Base-by-base conservation (phyloP, 2,329 filamentous ascomycete genomes). In the Alternaria postmessia region DNA sequence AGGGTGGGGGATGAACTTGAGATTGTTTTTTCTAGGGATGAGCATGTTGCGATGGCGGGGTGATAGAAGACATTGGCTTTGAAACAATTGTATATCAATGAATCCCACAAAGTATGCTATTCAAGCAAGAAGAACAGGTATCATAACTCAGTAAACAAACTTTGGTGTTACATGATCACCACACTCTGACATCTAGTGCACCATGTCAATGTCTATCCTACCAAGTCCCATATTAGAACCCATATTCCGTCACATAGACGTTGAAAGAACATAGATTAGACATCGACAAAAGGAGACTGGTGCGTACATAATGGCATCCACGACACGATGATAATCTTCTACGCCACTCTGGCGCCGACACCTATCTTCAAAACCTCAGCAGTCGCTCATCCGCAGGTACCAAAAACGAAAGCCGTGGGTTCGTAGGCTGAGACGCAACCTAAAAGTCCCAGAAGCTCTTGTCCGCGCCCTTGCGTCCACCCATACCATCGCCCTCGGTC, bases 401-500 rank as follows among this genome's bases (percentile, higher is more conserved):
- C 47, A 47, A 18, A 49, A 55, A 46, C 26, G 36, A 43, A 20
- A 53, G 14, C 28, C 51, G 38, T 32, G 36, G 36, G 51, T 30
- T 34, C 3, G 18, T 18, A 24, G 38, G 18, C 26, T n/a, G 32
- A 44, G 18, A 36, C 28, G 41, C 46, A 16, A n/a, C 32, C 36
- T 69, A 75, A 51, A 75, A 75, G 57, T 75, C 73, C 73, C 73
- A 75, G 56, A 73, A 75, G 14, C 62, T 66, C 32, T 68, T 60
- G 8, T 60, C 70, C 6, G 71, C 57, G 39, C 68, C 75, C 63
- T 78, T 79, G 42, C 73, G 70, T 1, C 79, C 77, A 3, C 79
- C 78, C 78, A 80, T 80, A 18, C 79, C 78, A 51, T 80, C 72
- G 7, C 77, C 76, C n/a, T 63, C 64, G 12, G 68, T 75, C 63